These are phyloP conservation scores for Russula vinacea DNA, from an alignment of 768 basidiomycete genomes.

Conservation along the genomic window DNA sequence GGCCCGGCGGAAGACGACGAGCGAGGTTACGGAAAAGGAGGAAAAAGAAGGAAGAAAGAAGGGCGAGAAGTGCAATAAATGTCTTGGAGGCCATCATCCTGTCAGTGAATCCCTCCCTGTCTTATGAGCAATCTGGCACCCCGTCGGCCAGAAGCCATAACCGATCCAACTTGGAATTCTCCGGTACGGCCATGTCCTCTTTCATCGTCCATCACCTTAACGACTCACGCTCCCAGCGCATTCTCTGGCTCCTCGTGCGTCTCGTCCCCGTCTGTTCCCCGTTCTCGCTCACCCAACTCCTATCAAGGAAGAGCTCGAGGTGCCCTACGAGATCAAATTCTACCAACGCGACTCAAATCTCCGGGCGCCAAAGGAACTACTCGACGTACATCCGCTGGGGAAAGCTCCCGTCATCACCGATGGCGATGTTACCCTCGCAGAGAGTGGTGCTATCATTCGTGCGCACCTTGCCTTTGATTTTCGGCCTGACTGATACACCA, in stretches of 20 bases:
- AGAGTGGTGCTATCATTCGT: constrained; percentile 48
- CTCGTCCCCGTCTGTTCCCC: background rate
- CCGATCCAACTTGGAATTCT: constrained; percentile 3
- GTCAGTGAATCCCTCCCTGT: constrained; percentile 4
- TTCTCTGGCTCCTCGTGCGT: constrained; percentile 47
- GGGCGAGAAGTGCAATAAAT: constrained; percentile 15
- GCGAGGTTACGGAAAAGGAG: background rate
- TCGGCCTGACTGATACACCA: constrained; percentile 3
- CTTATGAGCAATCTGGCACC: background rate
- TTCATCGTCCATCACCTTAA: constrained; percentile 45
- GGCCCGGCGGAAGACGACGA: constrained; percentile 55
- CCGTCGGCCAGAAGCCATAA: background rate
- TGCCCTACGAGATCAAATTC: constrained; percentile 45
- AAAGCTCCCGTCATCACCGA: constrained; percentile 49
- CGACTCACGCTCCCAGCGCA: constrained; percentile 48
- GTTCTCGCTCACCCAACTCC: background rate
- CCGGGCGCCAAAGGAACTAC: constrained; percentile 41
- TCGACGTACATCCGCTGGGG: constrained; percentile 44
- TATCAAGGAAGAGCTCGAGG: constrained; percentile 49
- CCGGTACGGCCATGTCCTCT: background rate
- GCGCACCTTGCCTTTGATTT: constrained; percentile 16
- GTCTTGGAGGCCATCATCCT: constrained; percentile 5
- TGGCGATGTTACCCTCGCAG: constrained; percentile 43
- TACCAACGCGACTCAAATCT: constrained; percentile 38
- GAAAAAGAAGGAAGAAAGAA: constrained; percentile 16